Evolutionary conservation across 345 rosid species (phyloP).

Genomic region (Salix exigua): DNA sequence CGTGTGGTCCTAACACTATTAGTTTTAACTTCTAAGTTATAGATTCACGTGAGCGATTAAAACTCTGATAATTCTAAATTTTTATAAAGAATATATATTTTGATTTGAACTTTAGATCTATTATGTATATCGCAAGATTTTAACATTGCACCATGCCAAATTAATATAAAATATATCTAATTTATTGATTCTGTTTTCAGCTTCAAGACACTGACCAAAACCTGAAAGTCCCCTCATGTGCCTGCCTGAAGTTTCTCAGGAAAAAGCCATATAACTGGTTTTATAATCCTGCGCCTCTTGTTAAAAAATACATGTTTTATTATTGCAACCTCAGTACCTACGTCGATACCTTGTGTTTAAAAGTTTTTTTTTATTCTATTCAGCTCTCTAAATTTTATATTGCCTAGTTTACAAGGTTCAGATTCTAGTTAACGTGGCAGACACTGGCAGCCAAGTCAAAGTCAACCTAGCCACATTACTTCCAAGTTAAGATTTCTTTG

Average conservation of each 20-base stretch:
- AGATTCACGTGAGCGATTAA: rapidly evolving
- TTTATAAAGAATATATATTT: rapidly evolving
- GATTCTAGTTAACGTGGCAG: conserved; percentile 3
- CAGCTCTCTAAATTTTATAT: not conserved
- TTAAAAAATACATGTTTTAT: not conserved
- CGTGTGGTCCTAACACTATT: too few species aligned
- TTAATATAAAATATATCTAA: too few species aligned
- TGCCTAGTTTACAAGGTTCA: conserved; percentile 5
- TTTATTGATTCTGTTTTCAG: too few species aligned
- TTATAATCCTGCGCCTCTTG: too few species aligned
- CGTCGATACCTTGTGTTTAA: not conserved
- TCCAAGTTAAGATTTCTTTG: not conserved
- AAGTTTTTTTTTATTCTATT: not conserved
- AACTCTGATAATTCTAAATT: too few species aligned
- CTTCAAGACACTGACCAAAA: too few species aligned
- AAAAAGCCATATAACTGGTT: too few species aligned
- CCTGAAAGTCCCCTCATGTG: not conserved
- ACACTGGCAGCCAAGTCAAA: not conserved
- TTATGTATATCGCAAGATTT: too few species aligned
- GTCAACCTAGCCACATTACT: conserved; percentile 5
- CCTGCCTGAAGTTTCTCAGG: not conserved
- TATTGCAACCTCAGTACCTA: not conserved
- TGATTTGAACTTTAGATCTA: too few species aligned
- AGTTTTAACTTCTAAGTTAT: too few species aligned
- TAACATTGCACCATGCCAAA: too few species aligned